Conservation (phyloP, 2,329 filamentous ascomycete genomes). For the Talaromyces sp. region DNA sequence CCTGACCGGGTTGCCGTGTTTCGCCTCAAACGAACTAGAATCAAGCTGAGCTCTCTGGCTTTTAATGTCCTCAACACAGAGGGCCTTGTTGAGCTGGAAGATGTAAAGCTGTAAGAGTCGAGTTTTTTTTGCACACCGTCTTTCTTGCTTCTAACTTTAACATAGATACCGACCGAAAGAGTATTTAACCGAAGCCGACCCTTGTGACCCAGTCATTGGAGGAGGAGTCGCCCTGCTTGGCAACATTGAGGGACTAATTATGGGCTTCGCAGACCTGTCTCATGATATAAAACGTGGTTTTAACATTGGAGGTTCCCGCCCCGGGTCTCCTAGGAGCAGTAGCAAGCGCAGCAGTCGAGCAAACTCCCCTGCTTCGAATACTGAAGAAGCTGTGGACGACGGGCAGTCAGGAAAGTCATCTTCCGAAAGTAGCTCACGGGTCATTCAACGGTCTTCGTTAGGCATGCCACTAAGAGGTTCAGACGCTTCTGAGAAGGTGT, state of each 20-base stretch:
- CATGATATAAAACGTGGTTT: conserved; percentile 19
- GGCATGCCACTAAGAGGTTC: neutral
- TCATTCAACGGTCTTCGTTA: neutral
- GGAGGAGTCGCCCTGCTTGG: conserved; percentile 73
- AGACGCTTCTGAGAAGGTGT: neutral
- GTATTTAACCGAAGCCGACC: conserved; percentile 72
- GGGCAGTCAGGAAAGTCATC: neutral
- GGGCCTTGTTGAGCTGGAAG: conserved; percentile 44
- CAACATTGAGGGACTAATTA: conserved; percentile 73
- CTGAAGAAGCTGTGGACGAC: neutral
- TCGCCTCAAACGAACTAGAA: conserved; percentile 63
- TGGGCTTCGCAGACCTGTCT: conserved; percentile 72
- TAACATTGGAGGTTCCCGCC: conserved; percentile 34
- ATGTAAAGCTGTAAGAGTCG: conserved; percentile 63
- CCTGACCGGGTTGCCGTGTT: conserved; percentile 68
- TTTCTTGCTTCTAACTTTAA: conserved; percentile 1
- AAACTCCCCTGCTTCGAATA: neutral
- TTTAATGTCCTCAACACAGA: conserved; percentile 6
- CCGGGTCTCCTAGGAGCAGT: conserved; percentile 3
- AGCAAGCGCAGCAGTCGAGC: neutral
- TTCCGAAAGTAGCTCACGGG: neutral
- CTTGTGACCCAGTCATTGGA: conserved; percentile 72
- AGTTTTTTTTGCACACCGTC: neutral
- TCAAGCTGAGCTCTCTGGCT: conserved; percentile 66
- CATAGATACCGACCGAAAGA: conserved; percentile 52